These are phyloP conservation scores for Nicotiana undulata DNA, from an alignment of 257 asterid species.

Conservation along the genomic window DNA sequence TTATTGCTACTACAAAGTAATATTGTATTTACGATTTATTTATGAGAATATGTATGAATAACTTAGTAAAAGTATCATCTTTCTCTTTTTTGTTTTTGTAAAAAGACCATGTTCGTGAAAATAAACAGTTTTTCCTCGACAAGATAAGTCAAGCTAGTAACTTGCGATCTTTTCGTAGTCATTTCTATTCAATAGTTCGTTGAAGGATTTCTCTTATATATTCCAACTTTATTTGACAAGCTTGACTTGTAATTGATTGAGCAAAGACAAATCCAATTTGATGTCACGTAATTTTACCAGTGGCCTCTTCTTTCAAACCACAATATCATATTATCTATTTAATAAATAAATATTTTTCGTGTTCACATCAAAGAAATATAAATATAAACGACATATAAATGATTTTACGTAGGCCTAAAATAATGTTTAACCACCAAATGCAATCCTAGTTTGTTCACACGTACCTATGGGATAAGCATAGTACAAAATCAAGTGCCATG, in stretches of 20 bases:
- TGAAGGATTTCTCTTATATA: background rate
- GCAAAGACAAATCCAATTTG: background rate
- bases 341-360: background rate
- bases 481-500: slow-evolving; percentile 5
- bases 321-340: background rate
- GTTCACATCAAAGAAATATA: background rate
- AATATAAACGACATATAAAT: no score
- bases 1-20: no score
- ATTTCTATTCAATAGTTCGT: background rate
- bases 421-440: background rate
- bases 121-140: no score
- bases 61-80: no score
- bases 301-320: background rate
- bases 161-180: background rate
- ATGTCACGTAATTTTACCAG: background rate
- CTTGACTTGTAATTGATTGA: background rate
- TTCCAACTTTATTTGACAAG: background rate
- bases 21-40: no score
- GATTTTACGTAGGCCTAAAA: background rate
- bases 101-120: no score
- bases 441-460: slow-evolving; percentile 6
- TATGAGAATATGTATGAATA: no score
- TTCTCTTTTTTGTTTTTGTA: no score
- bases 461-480: background rate
- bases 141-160: background rate